Conservation (phyloP, 805 yeast species). For the Cyberlindnera misumaiensis region DNA sequence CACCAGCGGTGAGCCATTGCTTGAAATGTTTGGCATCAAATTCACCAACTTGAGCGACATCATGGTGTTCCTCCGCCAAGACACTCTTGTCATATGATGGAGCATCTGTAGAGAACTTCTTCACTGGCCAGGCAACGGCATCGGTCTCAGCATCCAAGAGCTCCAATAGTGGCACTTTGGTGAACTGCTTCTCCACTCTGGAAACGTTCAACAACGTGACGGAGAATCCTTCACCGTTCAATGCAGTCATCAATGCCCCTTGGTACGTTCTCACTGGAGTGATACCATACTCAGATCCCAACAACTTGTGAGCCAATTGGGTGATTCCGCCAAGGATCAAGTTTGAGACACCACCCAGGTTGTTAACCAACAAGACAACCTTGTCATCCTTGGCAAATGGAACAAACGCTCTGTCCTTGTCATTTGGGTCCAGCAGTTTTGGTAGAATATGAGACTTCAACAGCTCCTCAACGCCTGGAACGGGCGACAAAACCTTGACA, state of each 20-base stretch:
- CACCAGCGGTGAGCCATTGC: slow-evolving; percentile 39
- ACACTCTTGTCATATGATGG: slow-evolving; percentile 26
- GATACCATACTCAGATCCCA: slow-evolving; percentile 47
- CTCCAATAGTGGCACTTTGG: slow-evolving; percentile 35
- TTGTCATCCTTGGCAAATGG: slow-evolving; percentile 59
- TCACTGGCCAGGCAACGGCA: slow-evolving; percentile 73
- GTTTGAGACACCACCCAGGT: slow-evolving; percentile 83
- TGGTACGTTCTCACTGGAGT: slow-evolving; percentile 62
- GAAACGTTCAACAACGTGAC: slow-evolving; percentile 72
- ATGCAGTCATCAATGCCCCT: slow-evolving; percentile 82
- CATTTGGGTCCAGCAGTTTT: slow-evolving; percentile 53
- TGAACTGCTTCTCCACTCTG: slow-evolving; percentile 30
- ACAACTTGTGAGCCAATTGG: slow-evolving; percentile 45
- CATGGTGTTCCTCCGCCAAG: slow-evolving; percentile 25
- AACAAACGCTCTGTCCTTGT: slow-evolving; percentile 77
- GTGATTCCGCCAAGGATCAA: slow-evolving; percentile 73
- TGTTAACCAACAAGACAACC: slow-evolving; percentile 67
- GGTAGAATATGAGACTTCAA: slow-evolving; percentile 50
- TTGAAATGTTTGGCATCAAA: slow-evolving; percentile 28
- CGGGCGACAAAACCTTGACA: slow-evolving; percentile 41
- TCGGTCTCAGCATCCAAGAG: slow-evolving; percentile 65
- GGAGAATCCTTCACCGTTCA: slow-evolving; percentile 89
- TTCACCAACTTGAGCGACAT: slow-evolving; percentile 29
- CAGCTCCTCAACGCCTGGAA: slow-evolving; percentile 65
- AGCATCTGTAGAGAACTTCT: slow-evolving; percentile 20